phyloP scores from a whole-genome alignment of 225 moss, liverwort and hornwort species.

The Pseudoscleropodium purum region DNA sequence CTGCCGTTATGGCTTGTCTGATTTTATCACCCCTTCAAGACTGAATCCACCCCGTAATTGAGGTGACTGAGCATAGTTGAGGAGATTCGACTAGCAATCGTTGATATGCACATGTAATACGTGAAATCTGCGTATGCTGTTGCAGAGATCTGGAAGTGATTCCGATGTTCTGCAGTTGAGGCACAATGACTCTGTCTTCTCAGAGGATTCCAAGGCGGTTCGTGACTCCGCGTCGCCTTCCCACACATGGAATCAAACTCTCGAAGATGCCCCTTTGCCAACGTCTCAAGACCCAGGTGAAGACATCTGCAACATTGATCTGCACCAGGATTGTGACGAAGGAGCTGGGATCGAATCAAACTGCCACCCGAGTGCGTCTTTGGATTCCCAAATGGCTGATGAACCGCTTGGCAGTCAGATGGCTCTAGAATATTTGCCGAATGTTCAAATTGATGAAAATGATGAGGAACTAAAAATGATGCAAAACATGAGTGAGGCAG shows the following conservation, averaged over 20 bases:
- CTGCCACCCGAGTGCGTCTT: neutral
- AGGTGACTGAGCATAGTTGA: neutral
- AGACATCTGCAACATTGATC: slow-evolving; percentile 38
- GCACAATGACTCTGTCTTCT: neutral
- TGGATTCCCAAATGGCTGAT: neutral
- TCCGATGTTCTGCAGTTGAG: neutral
- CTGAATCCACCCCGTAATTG: neutral
- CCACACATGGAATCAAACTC: neutral
- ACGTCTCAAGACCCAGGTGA: slow-evolving; percentile 23
- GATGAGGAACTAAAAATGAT: slow-evolving; percentile 7
- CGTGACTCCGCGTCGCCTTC: neutral
- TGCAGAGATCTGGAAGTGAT: neutral
- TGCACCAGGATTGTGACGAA: slow-evolving; percentile 23
- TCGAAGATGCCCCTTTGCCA: neutral
- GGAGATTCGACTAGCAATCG: neutral
- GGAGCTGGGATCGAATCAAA: slow-evolving; percentile 4
- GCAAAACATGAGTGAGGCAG: slow-evolving; percentile 39
- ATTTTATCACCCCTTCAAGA: neutral
- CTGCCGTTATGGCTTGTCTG: neutral
- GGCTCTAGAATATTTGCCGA: neutral
- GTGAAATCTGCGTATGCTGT: neutral
- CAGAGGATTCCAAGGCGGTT: neutral
- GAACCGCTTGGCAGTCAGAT: neutral
- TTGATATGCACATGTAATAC: neutral
- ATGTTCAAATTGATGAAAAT: neutral